Base-by-base conservation (phyloP, 2,329 filamentous ascomycete genomes). In the Aureobasidium musti region DNA sequence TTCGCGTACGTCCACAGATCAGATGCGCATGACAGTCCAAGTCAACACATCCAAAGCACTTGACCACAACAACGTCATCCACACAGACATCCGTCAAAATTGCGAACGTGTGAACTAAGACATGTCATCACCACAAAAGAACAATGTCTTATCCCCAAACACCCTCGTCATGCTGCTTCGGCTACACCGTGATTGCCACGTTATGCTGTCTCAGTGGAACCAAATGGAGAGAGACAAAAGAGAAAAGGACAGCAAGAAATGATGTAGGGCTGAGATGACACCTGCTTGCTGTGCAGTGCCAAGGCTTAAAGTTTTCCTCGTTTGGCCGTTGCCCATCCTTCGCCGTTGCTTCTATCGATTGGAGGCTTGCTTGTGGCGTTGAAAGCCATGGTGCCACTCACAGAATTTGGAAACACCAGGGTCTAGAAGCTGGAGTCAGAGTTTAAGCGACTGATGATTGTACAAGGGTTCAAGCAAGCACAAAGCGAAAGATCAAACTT, bases 291-390 rank as follows among this genome's bases (percentile, higher is more conserved):
- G n/a, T n/a, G n/a, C n/a, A n/a, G n/a, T 39, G 35, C 35, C 35
- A 39, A 39, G 35, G 35, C 35, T 39, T 39, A 39, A 17, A 39
- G 1, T 39, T 43, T 43, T 43, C n/a, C 21, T 21, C 39, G 17
- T 43, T 43, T 43, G 39, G 43, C 21, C 21, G 43, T 21, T 45
- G 41, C n/a, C 10, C 35, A 49, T 14, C 23, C 45, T 49, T 49
- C 45, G 45, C 50, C 50, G 50, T 53, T 53, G 50, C 50, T 53
- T 53, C 50, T 53, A 53, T 35, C 50, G 50, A 53, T 53, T 35
- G n/a, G 17, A 13, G 28, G 28, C 14, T 13, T n/a, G 47, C 21
- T 28, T 49, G 45, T 49, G 45, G 45, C 45, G 23, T 28, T 14
- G 45, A 28, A 19, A n/a, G 13, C 14, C 13, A 28, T 28, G 23